Percentiles rank a stretch among this genome's conserved stretches.
Evolutionary conservation across 306 rosid species (phyloP).

Genomic region (Acacia crassicarpa): DNA sequence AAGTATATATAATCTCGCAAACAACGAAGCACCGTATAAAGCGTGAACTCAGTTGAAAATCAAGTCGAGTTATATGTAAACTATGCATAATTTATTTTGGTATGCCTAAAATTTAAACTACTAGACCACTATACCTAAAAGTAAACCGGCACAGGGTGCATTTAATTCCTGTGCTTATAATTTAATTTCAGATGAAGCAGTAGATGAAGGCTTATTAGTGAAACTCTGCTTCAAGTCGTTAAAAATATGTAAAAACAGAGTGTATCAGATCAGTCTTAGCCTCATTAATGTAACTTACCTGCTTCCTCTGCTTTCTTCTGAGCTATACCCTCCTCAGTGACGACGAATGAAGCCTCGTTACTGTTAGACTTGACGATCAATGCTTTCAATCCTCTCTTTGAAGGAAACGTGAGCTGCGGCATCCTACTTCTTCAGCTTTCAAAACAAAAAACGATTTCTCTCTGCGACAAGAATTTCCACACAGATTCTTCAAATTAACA

Average conservation of each 20-base stretch:
- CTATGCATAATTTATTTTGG: not conserved
- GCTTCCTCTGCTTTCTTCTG: slow-evolving; percentile 99
- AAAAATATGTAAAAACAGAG: not conserved
- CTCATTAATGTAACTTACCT: slow-evolving; percentile 45
- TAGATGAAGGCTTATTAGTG: not conserved
- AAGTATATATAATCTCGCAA: not conserved
- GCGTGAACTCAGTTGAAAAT: not conserved
- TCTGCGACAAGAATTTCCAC: slow-evolving; percentile 13
- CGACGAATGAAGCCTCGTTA: slow-evolving; percentile 37
- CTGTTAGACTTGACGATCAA: slow-evolving; percentile 38
- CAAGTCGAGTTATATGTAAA: not conserved
- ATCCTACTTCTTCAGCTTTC: slow-evolving; percentile 31
- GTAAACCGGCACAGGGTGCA: no score
- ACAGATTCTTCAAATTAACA: not conserved
- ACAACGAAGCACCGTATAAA: not conserved
- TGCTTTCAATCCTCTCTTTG: slow-evolving; percentile 77
- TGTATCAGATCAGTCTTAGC: not conserved
- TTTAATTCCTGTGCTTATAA: not conserved
- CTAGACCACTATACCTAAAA: no score
- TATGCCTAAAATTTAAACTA: no score
- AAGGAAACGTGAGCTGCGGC: slow-evolving; percentile 72
- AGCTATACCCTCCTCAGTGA: slow-evolving; percentile 74
- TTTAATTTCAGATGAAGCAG: not conserved
- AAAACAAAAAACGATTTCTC: not conserved
- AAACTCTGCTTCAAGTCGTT: not conserved